Evolutionary conservation across 495 filamentous ascomycete species (phyloP).

Genomic region (Aspergillus homomorphus): DNA sequence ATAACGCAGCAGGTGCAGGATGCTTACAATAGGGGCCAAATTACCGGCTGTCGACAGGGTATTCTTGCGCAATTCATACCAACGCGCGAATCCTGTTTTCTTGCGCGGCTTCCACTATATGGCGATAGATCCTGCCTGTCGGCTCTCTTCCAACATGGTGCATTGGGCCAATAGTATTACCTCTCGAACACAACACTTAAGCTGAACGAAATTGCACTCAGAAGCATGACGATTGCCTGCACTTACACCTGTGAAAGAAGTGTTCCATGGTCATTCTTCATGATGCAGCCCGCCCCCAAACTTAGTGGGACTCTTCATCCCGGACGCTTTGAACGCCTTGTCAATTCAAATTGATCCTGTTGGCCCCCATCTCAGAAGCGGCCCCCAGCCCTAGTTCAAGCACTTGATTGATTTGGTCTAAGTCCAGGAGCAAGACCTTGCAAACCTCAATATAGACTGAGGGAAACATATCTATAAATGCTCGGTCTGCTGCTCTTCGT

Average conservation of each 20-base stretch:
- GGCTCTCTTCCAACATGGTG: not conserved
- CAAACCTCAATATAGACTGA: not conserved
- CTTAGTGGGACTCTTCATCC: not conserved
- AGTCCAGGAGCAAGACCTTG: not conserved
- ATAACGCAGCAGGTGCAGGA: not conserved
- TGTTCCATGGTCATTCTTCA: not conserved
- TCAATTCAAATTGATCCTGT: not conserved
- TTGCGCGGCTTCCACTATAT: not conserved
- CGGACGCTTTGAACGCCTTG: not conserved
- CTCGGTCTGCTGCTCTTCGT: not conserved
- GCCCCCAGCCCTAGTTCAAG: not conserved
- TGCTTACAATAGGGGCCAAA: not conserved
- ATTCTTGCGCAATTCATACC: not conserved
- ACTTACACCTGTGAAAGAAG: not conserved
- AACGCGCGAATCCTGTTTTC: not conserved
- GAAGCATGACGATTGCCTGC: too few species aligned
- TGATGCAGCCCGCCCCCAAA: constrained; percentile 1
- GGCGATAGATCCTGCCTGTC: not conserved
- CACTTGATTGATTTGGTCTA: not conserved
- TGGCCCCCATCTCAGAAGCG: constrained; percentile 1
- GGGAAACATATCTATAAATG: not conserved
- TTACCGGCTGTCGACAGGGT: not conserved
- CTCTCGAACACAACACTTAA: not conserved
- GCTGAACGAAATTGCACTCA: too few species aligned
- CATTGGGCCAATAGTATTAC: not conserved